Evolutionary conservation across 441 rosid genomes (phyloP), one percentile per base, ranked within the genome.

Genomic region (Viola pubescens): DNA sequence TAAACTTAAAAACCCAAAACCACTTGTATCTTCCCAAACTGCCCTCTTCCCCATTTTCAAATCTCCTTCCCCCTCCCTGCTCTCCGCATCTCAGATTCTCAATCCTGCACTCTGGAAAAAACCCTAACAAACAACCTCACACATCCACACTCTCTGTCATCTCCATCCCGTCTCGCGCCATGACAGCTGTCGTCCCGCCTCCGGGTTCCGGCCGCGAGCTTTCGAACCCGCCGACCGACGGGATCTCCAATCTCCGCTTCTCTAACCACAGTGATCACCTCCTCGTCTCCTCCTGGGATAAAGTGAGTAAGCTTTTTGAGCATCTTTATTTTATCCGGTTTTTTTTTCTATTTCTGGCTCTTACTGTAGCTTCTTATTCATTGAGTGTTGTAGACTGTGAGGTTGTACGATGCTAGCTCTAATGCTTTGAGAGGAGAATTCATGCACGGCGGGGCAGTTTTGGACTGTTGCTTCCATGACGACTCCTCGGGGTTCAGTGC

Each of bases 231-330:
- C 96, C 95, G 11, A 61, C 81, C 39, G 95, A 92, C 74, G 97
- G 97, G 61, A 89, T 92, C 76, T 87, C 98, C 7, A 92, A 89
- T 81, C 86, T 92, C 53, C 90, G 95, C 13, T 92, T 87, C 77
- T 92, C 98, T 49, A 89, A 92, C 66, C 92, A 83, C 72, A 89
- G 95, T 74, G 97, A 92, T 60, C 88, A 84, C 79, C 87, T 92
- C 44, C 98, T 92, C 71, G 97, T 92, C 59, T 92, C 98, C 59
- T 92, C 98, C 0, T 94, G 97, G 97, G 98, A 94, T 77, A 89
- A 88, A 97, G 98, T 87, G 70, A 62, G 1, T 87, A 70, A 62
- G 1, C 37, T n/a, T 58, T 19, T 37, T 62, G 4, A 9, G 4
- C 49, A 12, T 6, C 5, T 7, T 45, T 7, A 11, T 0, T 39